Evolutionary conservation across 345 rosid species (phyloP).

Genomic region (Populus davidiana): DNA sequence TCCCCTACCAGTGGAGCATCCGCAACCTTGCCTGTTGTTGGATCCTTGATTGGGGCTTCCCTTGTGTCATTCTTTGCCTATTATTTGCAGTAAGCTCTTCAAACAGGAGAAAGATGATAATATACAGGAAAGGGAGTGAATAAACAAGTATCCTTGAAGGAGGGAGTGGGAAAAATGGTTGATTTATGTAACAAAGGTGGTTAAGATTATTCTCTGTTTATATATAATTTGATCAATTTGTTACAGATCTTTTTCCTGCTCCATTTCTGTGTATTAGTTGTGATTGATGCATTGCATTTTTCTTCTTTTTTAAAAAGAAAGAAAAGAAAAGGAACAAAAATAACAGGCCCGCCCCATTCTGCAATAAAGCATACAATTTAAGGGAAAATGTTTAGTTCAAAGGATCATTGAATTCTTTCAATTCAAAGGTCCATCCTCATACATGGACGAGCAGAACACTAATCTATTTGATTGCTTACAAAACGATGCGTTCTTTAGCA

Average conservation of each 20-base stretch:
- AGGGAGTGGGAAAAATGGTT: background rate
- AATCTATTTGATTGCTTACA: background rate
- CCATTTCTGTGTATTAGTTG: background rate
- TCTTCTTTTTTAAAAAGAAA: background rate
- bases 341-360: background rate
- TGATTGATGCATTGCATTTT: background rate
- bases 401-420: background rate
- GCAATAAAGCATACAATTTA: background rate
- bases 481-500: background rate
- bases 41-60: conserved; percentile 61
- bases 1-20: conserved; percentile 28
- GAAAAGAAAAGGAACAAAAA: background rate
- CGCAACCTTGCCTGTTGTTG: conserved; percentile 49
- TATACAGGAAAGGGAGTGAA: background rate
- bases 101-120: background rate
- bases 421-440: background rate
- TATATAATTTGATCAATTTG: background rate
- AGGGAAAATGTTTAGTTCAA: background rate
- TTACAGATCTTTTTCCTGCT: background rate
- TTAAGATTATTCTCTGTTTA: background rate
- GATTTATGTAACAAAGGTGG: background rate
- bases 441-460: background rate
- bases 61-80: conserved; percentile 57
- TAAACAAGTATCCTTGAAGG: background rate
- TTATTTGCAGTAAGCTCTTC: conserved; percentile 43